These are phyloP conservation scores for Kodamaea derodonti DNA, from an alignment of 1,139 yeast species.

Conservation along the genomic window DNA sequence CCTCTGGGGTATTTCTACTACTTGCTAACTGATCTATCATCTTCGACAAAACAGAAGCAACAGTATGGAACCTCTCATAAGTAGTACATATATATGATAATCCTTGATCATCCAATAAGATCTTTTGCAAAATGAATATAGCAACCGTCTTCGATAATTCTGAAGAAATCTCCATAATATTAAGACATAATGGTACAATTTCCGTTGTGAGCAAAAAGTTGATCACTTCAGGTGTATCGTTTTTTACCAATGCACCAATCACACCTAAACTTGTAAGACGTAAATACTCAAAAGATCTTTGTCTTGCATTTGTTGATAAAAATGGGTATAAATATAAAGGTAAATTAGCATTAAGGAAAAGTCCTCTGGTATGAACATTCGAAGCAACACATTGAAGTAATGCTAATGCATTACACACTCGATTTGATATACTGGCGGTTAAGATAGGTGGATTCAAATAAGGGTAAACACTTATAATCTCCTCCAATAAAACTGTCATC, in stretches of 20 bases:
- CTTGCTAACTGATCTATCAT: conserved; percentile 77
- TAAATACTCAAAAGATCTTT: conserved; percentile 88
- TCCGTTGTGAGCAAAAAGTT: conserved; percentile 88
- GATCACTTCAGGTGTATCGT: conserved; percentile 93
- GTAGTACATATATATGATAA: conserved; percentile 91
- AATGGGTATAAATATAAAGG: conserved; percentile 93
- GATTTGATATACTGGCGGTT: conserved; percentile 81
- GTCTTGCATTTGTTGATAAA: conserved; percentile 85
- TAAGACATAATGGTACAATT: conserved; percentile 88
- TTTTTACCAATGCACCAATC: conserved; percentile 93
- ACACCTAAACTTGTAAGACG: conserved; percentile 92
- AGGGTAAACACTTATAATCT: conserved; percentile 87
- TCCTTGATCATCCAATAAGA: conserved; percentile 87
- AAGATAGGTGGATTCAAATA: conserved; percentile 81
- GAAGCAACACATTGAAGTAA: conserved; percentile 95
- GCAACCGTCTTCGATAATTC: conserved; percentile 96
- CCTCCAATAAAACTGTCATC: conserved; percentile 87
- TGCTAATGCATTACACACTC: conserved; percentile 95
- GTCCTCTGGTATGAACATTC: conserved; percentile 81
- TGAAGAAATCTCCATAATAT: conserved; percentile 93
- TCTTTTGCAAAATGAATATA: conserved; percentile 89
- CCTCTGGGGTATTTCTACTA: conserved; percentile 10
- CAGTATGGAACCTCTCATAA: conserved; percentile 91
- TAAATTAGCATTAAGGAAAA: conserved; percentile 83
- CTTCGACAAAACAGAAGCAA: conserved; percentile 77